Conservation (phyloP, 2,329 filamentous ascomycete genomes). For the Botrytis hyacinthi region DNA sequence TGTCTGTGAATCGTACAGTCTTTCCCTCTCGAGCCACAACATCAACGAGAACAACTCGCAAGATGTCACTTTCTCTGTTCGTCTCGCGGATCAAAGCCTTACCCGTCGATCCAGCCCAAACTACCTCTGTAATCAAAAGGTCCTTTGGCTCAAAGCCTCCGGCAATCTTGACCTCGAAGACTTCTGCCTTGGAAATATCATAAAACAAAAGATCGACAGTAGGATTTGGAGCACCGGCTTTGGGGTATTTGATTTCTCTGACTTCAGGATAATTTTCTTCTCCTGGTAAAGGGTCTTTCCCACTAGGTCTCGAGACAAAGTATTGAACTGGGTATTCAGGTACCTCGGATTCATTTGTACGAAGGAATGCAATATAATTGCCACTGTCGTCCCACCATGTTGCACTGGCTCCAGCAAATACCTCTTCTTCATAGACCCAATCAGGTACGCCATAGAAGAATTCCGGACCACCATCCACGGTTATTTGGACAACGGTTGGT, state of each 20-base stretch:
- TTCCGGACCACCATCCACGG: slow-evolving; percentile 79
- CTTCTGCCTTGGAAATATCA: slow-evolving; percentile 72
- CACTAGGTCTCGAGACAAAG: slow-evolving; percentile 84
- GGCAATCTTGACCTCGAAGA: slow-evolving; percentile 75
- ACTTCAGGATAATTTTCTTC: slow-evolving; percentile 90
- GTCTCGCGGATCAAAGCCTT: slow-evolving; percentile 88
- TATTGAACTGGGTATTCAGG: slow-evolving; percentile 93
- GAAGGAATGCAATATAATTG: slow-evolving; percentile 83
- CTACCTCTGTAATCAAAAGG: slow-evolving; percentile 85
- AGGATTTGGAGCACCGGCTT: slow-evolving; percentile 90
- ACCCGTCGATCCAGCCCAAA: slow-evolving; percentile 75
- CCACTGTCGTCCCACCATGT: slow-evolving; percentile 96
- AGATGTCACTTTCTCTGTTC: slow-evolving; percentile 88
- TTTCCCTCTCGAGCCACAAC: slow-evolving; percentile 70
- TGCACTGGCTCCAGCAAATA: slow-evolving; percentile 74
- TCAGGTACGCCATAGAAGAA: slow-evolving; percentile 96
- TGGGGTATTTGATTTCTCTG: slow-evolving; percentile 93
- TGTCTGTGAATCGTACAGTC: slow-evolving; percentile 75
- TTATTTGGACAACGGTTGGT: slow-evolving; percentile 57
- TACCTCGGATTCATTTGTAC: slow-evolving; percentile 89
- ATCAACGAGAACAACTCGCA: slow-evolving; percentile 85
- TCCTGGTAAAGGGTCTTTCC: slow-evolving; percentile 62
- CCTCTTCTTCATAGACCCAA: slow-evolving; percentile 91
- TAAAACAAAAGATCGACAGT: slow-evolving; percentile 86
- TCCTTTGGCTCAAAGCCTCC: slow-evolving; percentile 78